These are phyloP conservation scores for Pseudocercospora fuligena DNA, from an alignment of 2,329 filamentous ascomycete genomes.

Conservation along the genomic window DNA sequence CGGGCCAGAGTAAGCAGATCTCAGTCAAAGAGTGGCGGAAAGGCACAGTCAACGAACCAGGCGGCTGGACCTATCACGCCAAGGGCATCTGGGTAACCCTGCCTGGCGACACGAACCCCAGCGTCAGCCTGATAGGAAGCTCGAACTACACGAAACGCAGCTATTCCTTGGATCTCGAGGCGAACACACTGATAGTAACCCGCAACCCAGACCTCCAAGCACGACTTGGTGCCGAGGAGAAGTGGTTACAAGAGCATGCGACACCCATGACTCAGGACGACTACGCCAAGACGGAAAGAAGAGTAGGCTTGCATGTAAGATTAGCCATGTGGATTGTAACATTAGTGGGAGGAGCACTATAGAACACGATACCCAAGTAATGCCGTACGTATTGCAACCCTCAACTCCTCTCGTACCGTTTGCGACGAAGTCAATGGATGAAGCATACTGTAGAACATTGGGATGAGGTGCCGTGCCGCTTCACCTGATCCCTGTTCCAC, in stretches of 20 bases:
- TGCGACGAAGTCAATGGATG: background rate
- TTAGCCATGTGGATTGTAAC: constrained; percentile 93
- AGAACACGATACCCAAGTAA: constrained; percentile 29
- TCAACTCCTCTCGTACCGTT: background rate
- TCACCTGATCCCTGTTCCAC: background rate
- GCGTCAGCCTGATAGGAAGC: constrained; percentile 83
- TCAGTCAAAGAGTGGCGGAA: constrained; percentile 84
- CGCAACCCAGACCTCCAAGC: constrained; percentile 71
- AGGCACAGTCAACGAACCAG: constrained; percentile 78
- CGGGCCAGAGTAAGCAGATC: constrained; percentile 63
- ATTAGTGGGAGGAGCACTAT: constrained; percentile 85
- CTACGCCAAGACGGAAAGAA: constrained; percentile 78
- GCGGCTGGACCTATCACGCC: constrained; percentile 96
- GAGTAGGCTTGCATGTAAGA: constrained; percentile 82
- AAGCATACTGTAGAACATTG: background rate
- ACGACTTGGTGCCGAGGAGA: constrained; percentile 77
- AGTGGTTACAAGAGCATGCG: constrained; percentile 78
- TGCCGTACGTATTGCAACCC: background rate
- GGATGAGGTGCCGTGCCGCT: background rate
- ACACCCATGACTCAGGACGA: constrained; percentile 72
- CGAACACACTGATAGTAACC: constrained; percentile 85
- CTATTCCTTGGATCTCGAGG: constrained; percentile 90
- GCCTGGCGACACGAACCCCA: constrained; percentile 65
- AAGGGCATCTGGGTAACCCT: constrained; percentile 93
- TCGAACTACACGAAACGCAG: constrained; percentile 96